phyloP scores from a whole-genome alignment of 192 early-diverging fungal species.

The Mortierella alpina region DNA sequence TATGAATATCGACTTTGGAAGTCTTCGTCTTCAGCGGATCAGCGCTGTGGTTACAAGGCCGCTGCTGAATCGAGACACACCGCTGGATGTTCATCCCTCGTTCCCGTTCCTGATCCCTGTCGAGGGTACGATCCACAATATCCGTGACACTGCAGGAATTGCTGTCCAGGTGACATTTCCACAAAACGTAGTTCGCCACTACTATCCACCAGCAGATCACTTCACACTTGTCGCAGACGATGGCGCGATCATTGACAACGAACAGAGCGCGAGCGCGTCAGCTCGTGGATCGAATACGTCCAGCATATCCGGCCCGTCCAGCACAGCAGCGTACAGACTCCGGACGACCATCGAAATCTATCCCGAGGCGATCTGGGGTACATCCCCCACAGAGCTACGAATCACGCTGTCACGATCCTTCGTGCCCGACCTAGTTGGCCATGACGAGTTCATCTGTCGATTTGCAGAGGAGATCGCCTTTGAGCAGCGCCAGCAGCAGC shows the following conservation, averaged over 20 bases:
- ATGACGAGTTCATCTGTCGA: conserved; percentile 51
- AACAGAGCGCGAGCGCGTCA: no score
- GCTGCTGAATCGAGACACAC: conserved; percentile 21
- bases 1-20: conserved; percentile 29
- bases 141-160: conserved; percentile 23
- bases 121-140: conserved; percentile 36
- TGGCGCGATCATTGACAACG: not conserved
- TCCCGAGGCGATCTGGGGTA: conserved; percentile 37
- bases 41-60: conserved; percentile 28
- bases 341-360: conserved; percentile 51
- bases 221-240: conserved; percentile 21
- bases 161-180: conserved; percentile 45
- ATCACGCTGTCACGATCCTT: conserved; percentile 41
- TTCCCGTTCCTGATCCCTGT: conserved; percentile 50
- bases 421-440: conserved; percentile 35
- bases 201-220: conserved; percentile 46
- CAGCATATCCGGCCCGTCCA: not conserved
- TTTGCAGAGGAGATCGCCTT: conserved; percentile 43
- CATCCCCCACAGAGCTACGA: conserved; percentile 21
- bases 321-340: conserved; percentile 12
- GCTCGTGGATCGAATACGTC: not conserved
- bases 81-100: conserved; percentile 34
- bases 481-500: conserved; percentile 24
- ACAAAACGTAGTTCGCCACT: conserved; percentile 27
- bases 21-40: conserved; percentile 21